These are phyloP conservation scores for Starmerella potacharoeniae DNA, from an alignment of 805 yeast genomes.

Conservation along the genomic window DNA sequence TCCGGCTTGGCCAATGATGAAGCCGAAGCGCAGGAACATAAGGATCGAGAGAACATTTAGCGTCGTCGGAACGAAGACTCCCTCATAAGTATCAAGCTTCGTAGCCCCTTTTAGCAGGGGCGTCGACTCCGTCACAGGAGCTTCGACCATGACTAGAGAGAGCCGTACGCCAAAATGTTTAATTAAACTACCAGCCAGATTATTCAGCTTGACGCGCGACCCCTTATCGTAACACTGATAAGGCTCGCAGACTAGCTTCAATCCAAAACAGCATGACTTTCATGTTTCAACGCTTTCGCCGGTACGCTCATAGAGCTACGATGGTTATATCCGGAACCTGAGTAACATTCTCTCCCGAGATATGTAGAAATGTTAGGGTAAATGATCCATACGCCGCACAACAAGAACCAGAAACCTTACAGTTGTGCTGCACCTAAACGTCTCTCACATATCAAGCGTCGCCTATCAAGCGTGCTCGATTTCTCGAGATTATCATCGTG, in stretches of 20 bases:
- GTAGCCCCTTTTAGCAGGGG: conserved; percentile 4
- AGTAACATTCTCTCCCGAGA: too few relatives aligned
- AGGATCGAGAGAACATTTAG: conserved; percentile 84
- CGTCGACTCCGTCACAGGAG: conserved; percentile 5
- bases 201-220: not conserved
- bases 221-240: not conserved
- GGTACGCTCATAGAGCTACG: too few relatives aligned
- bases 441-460: too few relatives aligned
- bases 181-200: not conserved
- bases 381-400: too few relatives aligned
- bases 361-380: too few relatives aligned
- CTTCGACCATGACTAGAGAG: not conserved
- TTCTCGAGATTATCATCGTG: too few relatives aligned
- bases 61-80: conserved; percentile 89
- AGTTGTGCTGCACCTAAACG: too few relatives aligned
- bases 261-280: too few relatives aligned
- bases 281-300: too few relatives aligned
- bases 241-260: not conserved
- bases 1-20: conserved; percentile 91
- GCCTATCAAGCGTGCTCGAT: too few relatives aligned
- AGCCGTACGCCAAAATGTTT: not conserved
- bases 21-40: conserved; percentile 93
- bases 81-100: conserved; percentile 72
- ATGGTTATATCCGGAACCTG: too few relatives aligned
- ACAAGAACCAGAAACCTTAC: too few relatives aligned